Percentiles rank a stretch among this genome's conserved stretches.
phyloP scores from a whole-genome alignment of 2,329 filamentous ascomycete genomes.

The Trichoderma sp. region DNA sequence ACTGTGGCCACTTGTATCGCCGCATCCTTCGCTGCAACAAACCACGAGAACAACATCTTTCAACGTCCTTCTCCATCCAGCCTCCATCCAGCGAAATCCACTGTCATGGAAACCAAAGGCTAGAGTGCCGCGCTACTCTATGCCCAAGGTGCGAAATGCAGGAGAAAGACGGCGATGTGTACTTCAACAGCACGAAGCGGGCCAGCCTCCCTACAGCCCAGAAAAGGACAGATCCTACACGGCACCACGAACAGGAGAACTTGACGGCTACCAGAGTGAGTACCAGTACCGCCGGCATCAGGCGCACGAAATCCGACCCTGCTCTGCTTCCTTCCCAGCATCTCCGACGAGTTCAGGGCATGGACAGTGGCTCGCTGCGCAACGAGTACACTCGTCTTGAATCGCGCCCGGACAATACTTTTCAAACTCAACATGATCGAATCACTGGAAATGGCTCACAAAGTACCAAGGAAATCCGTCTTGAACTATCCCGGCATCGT shows the following conservation, averaged over 20 bases:
- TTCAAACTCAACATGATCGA: not conserved
- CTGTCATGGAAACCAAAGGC: not conserved
- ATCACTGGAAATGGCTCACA: not conserved
- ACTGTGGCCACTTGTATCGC: conserved; percentile 30
- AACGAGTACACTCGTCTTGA: conserved; percentile 17
- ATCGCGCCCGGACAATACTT: not conserved
- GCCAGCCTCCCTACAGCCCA: not conserved
- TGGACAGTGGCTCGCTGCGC: conserved; percentile 6
- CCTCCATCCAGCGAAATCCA: not conserved
- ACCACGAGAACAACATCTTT: not conserved
- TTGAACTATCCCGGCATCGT: not conserved
- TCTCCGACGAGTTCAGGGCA: conserved; percentile 4
- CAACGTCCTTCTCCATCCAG: not conserved
- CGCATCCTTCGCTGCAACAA: conserved; percentile 3
- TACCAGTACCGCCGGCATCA: not conserved
- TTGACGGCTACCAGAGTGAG: not conserved
- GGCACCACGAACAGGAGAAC: not conserved
- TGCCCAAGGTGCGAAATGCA: conserved; percentile 13
- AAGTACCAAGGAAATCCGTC: not conserved
- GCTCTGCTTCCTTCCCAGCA: not conserved
- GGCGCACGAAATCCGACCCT: not conserved
- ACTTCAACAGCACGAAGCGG: not conserved
- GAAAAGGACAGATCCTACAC: not conserved
- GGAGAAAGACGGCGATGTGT: not conserved
- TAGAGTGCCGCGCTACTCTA: conserved; percentile 3